Base-by-base conservation (phyloP, 1,139 yeast genomes). In the Lodderomyces jiufengensis region DNA sequence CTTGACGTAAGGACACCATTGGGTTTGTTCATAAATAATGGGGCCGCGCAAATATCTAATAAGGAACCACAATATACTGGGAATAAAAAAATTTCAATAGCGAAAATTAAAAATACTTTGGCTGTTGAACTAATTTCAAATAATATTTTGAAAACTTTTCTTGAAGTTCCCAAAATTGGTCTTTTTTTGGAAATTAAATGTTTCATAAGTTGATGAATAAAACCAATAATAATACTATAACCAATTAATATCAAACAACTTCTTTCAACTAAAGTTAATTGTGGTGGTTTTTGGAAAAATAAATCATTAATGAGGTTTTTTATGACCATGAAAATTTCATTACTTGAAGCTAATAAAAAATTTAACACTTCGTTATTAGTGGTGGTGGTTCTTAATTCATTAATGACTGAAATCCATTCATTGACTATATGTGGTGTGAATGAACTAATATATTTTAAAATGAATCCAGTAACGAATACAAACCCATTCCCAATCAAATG, bases 51-150 rank as follows among this genome's bases (percentile, higher is more conserved):
- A 41, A 84, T 65, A 48, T 85, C 92, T 26, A 90, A 59, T 48
- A 88, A 70, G 49, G 78, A 61, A 1, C 98, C 99, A 52, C 97
- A 88, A 48, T 80, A 80, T 1, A 85, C 70, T 0, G 99, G 98
- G 63, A 92, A 92, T 6, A 83, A 66, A 16, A 85, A 71, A 34
- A 90, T 70, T 55, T 92, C 99, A 41, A 87, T 76, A 5, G 82
- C 76, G 53, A 90, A 84, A 11, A 92, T 73, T 6, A 74, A 51
- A 42, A 85, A 76, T 7, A 90, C 95, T 55, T 90, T 90, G 14
- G 82, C 54, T 2, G 95, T 80, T 24, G 63, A 54, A 13, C 57
- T 49, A 4, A 80, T 45, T 42, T 79, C 84, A 48, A 80, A 76
- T 16, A 81, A 51, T 1, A 70, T 45, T 35, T 72, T 68, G 50